phyloP scores from a whole-genome alignment of 2,329 filamentous ascomycete species.

The Penicillium palitans region DNA sequence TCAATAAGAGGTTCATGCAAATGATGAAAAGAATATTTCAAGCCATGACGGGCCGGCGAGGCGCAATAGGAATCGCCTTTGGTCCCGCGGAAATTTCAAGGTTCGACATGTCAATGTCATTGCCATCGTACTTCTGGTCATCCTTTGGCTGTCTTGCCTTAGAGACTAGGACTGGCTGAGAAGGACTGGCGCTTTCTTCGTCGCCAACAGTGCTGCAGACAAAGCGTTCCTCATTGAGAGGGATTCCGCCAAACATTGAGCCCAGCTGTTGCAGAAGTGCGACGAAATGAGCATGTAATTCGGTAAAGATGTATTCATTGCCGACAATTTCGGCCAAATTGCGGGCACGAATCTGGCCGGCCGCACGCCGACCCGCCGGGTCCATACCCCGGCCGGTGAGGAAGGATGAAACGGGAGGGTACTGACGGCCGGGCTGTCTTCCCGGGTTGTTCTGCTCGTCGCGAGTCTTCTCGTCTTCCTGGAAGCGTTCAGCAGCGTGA shows the following conservation, averaged over 20 bases:
- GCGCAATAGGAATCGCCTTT: slow-evolving; percentile 41
- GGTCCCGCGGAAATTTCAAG: slow-evolving; percentile 38
- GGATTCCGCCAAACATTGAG: slow-evolving; percentile 47
- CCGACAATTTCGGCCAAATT: slow-evolving; percentile 61
- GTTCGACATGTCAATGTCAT: slow-evolving; percentile 36
- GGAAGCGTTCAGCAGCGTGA: slow-evolving; percentile 45
- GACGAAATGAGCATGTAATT: slow-evolving; percentile 57
- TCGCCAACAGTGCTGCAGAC: slow-evolving; percentile 42
- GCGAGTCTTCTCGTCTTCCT: slow-evolving; percentile 47
- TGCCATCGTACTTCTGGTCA: slow-evolving; percentile 27
- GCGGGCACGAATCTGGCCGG: slow-evolving; percentile 55
- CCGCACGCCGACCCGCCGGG: slow-evolving; percentile 56
- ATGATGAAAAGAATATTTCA: slow-evolving; percentile 21
- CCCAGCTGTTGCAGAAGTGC: slow-evolving; percentile 51
- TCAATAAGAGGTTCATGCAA: slow-evolving; percentile 16
- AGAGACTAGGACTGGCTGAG: slow-evolving; percentile 29
- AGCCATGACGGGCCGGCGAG: slow-evolving; percentile 40
- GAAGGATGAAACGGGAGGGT: slow-evolving; percentile 60
- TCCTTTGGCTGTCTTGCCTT: slow-evolving; percentile 21
- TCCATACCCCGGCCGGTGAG: slow-evolving; percentile 57
- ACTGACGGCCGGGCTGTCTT: slow-evolving; percentile 41
- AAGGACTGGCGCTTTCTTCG: slow-evolving; percentile 24
- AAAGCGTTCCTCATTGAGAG: slow-evolving; percentile 45
- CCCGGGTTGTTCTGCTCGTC: slow-evolving; percentile 38
- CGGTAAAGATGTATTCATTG: slow-evolving; percentile 59